Percentiles rank a stretch among this genome's conserved stretches.
Evolutionary conservation across 495 filamentous ascomycete species (phyloP).

Genomic region (Pseudotulostoma volvatum): DNA sequence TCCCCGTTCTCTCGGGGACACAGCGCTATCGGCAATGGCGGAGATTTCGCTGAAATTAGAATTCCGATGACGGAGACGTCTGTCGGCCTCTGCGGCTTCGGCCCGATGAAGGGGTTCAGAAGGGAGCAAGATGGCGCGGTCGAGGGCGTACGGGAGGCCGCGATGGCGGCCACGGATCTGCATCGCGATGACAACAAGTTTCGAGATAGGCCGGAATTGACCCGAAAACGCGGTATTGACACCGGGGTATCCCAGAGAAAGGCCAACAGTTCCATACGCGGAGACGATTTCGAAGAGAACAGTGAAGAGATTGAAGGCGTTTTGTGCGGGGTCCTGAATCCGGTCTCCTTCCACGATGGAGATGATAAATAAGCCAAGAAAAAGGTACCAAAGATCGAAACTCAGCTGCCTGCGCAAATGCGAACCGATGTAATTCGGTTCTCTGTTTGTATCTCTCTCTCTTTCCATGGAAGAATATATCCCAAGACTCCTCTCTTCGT

Average conservation of each 20-base stretch:
- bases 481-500: constrained; percentile 86
- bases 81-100: constrained; percentile 44
- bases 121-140: constrained; percentile 75
- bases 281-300: constrained; percentile 83
- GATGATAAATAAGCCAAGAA: constrained; percentile 76
- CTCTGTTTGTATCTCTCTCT: constrained; percentile 35
- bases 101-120: constrained; percentile 56
- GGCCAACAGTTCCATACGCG: constrained; percentile 88
- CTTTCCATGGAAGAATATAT: constrained; percentile 42
- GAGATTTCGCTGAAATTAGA: constrained; percentile 34
- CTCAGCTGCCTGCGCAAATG: constrained; percentile 81
- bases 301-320: constrained; percentile 59
- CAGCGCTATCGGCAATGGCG: too few species aligned
- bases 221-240: constrained; percentile 64
- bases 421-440: constrained; percentile 66
- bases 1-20: too few species aligned
- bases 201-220: constrained; percentile 65
- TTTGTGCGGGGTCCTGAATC: constrained; percentile 34
- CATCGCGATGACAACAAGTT: constrained; percentile 87
- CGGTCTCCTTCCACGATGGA: constrained; percentile 60
- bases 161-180: constrained; percentile 83
- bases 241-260: constrained; percentile 64
- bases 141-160: constrained; percentile 79
- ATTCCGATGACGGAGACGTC: constrained; percentile 34
- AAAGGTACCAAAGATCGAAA: constrained; percentile 92